Percentiles rank a stretch among this genome's conserved stretches.
These are phyloP conservation scores for Usnea hakonensis DNA, from an alignment of 495 filamentous ascomycete species.

Conservation along the genomic window DNA sequence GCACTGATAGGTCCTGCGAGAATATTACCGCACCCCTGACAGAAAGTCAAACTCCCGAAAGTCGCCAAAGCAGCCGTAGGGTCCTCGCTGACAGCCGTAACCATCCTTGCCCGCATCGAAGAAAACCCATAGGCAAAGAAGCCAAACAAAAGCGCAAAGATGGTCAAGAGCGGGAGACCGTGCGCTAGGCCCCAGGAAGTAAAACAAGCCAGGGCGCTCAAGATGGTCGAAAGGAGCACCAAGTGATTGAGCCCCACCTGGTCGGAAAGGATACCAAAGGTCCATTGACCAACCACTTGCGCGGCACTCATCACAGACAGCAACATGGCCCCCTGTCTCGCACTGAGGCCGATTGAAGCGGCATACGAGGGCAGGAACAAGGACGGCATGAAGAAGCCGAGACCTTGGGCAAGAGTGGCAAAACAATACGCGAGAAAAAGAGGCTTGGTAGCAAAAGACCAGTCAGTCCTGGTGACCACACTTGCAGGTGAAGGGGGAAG, in stretches of 20 bases:
- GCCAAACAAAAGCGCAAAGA: constrained; percentile 32
- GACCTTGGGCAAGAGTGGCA: neutral
- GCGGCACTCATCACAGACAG: constrained; percentile 30
- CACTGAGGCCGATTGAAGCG: neutral
- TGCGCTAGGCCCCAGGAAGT: neutral
- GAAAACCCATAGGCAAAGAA: constrained; percentile 34
- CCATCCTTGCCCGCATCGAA: constrained; percentile 28
- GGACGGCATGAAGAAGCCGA: neutral
- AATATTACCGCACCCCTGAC: constrained; percentile 34
- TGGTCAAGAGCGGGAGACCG: neutral
- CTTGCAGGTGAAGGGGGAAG: neutral
- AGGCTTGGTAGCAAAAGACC: neutral
- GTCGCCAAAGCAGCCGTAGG: constrained; percentile 23
- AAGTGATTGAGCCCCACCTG: constrained; percentile 22
- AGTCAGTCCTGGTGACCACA: neutral
- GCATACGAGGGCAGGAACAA: neutral
- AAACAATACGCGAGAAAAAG: neutral
- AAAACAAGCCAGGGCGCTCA: neutral
- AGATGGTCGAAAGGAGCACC: constrained; percentile 18
- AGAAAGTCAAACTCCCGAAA: constrained; percentile 25
- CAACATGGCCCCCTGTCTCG: constrained; percentile 28
- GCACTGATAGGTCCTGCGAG: neutral
- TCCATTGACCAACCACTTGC: constrained; percentile 30
- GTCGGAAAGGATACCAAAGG: constrained; percentile 33
- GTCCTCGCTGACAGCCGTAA: constrained; percentile 25